Base-by-base conservation (phyloP, 805 yeast genomes). In the Monosporozyma siamensis region DNA sequence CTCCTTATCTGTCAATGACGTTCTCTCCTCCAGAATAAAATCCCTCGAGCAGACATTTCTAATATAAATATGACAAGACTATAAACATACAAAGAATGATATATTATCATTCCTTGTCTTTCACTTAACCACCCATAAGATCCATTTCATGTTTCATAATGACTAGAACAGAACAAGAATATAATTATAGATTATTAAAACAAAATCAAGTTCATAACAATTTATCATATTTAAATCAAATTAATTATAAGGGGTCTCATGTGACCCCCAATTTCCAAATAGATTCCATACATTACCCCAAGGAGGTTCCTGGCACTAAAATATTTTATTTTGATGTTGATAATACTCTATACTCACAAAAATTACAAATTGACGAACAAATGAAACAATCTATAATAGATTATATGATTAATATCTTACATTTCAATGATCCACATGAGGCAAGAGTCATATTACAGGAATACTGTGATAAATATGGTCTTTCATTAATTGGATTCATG, bases 311-410 rank as follows among this genome's bases (percentile, higher is more conserved):
- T 0, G 43, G 54, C 25, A 20, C 43, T 4, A 60, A 50, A 15
- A 63, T 69, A 9, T 84, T 89, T 63, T 87, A 78, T 61, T 89
- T 89, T 54, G 97, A 89, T 58, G 83, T 90, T 40, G 97, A 90
- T 67, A 89, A 89, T 62, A 87, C 96, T 55, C 70, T 89, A 26
- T 89, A 90, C 63, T 72, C 74, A 40, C 68, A 88, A 46, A 75
- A 83, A 1, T 74, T 82, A 20, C 70, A 71, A 57, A 81, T 90
- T 51, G 88, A 81, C 51, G 88, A 82, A 49, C 59, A 84, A 63
- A 90, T 90, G 96, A 90, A 80, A 54, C 76, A 73, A 20, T 77
- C 78, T 48, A 90, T 90, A 51, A 88, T 84, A 51, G 67, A 80
- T 35, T 89, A 80, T 64, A 84, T 90, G 66, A 79, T 77, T 49